Conservation (phyloP, 2,329 filamentous ascomycete species). For the Stagonosporopsis vannaccii region DNA sequence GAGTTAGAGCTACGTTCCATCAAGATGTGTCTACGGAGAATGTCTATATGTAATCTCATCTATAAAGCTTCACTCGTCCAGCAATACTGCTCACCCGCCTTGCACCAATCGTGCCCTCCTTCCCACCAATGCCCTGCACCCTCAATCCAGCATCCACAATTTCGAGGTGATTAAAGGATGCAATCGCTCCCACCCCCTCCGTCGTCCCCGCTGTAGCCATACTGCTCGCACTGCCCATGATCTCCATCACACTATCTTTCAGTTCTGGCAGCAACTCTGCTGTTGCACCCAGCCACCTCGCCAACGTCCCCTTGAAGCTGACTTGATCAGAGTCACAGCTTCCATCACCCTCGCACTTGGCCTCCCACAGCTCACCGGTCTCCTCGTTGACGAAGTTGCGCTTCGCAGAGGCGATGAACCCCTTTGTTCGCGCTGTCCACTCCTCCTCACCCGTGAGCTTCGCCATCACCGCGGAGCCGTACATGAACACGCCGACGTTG, state of each 20-base stretch:
- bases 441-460: constrained; percentile 26
- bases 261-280: constrained; percentile 31
- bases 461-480: constrained; percentile 50
- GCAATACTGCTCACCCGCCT: constrained; percentile 20
- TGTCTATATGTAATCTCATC: background rate
- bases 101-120: constrained; percentile 24
- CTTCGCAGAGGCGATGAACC: constrained; percentile 45
- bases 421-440: constrained; percentile 36
- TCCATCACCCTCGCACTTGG: constrained; percentile 65
- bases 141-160: constrained; percentile 27
- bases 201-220: constrained; percentile 18
- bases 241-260: constrained; percentile 15
- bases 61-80: constrained; percentile 8
- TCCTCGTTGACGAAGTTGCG: constrained; percentile 32
- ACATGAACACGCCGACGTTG: constrained; percentile 62
- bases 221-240: constrained; percentile 22
- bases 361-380: constrained; percentile 57
- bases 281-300: constrained; percentile 38
- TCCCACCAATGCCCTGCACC: constrained; percentile 24
- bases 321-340: constrained; percentile 71
- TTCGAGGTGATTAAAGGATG: constrained; percentile 27
- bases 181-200: constrained; percentile 20
- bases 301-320: constrained; percentile 65
- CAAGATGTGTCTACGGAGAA: background rate
- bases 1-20: background rate